phyloP scores from a whole-genome alignment of 148 eudicot genomes.

The Amaranthus palmeri region DNA sequence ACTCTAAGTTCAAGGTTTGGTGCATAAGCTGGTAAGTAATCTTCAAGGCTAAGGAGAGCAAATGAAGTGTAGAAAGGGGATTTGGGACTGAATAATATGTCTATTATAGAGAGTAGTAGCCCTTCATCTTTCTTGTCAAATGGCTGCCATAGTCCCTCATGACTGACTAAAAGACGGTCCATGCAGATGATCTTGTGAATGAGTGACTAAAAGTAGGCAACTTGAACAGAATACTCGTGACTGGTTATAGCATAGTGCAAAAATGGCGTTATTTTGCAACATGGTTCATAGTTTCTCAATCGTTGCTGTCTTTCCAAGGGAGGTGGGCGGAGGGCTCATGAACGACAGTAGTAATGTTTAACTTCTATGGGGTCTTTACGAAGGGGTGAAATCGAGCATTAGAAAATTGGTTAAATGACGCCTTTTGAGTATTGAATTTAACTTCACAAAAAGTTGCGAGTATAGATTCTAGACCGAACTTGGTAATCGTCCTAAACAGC shows the following conservation, averaged over 20 bases:
- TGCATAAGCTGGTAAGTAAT: constrained; percentile 3
- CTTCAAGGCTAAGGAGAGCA: neutral
- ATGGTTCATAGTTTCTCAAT: too few species aligned
- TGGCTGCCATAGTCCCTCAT: neutral
- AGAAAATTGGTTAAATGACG: neutral
- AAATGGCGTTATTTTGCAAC: too few species aligned
- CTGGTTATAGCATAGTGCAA: too few species aligned
- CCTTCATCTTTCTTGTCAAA: neutral
- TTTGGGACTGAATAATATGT: neutral
- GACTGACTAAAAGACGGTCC: neutral
- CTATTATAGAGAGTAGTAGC: neutral
- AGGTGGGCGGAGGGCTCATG: neutral
- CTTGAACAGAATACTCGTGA: too few species aligned
- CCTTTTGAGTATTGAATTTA: neutral
- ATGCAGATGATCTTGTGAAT: neutral
- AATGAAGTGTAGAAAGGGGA: neutral
- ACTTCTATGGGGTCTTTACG: too few species aligned
- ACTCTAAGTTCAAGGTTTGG: neutral
- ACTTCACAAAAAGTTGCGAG: neutral
- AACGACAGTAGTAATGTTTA: too few species aligned
- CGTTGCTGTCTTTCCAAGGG: neutral
- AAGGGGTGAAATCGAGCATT: too few species aligned
- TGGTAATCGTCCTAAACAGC: neutral
- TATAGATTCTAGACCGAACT: neutral
- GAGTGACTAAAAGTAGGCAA: neutral